Evolutionary conservation across 2,329 filamentous ascomycete genomes (phyloP).

Genomic region (Emergomyces pasteurianus): DNA sequence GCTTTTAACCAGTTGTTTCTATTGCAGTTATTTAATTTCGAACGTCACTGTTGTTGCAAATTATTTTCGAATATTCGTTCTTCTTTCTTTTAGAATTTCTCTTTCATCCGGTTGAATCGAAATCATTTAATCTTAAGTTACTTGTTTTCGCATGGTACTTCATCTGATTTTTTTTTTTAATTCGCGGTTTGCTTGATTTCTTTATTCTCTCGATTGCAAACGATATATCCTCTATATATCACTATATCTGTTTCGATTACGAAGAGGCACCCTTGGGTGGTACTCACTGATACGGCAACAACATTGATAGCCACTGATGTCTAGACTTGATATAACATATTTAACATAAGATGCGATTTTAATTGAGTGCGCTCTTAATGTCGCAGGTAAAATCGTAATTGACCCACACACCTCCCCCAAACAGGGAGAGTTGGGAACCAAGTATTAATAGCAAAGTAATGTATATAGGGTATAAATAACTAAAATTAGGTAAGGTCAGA

Average conservation of each 20-base stretch:
- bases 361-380: too few relatives aligned
- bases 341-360: too few relatives aligned
- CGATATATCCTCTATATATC: neutral
- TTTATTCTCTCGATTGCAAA: neutral
- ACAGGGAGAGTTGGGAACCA: neutral
- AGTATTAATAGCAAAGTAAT: neutral
- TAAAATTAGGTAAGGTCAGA: neutral
- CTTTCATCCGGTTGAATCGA: neutral
- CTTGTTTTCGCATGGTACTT: too few relatives aligned
- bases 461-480: neutral
- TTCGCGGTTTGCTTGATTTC: neutral
- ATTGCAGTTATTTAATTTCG: neutral
- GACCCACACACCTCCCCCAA: neutral
- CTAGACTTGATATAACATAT: too few relatives aligned
- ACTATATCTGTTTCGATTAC: too few relatives aligned
- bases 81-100: neutral
- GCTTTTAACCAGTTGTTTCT: neutral
- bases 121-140: neutral
- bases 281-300: too few relatives aligned
- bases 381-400: too few relatives aligned
- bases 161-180: too few relatives aligned
- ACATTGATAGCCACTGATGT: too few relatives aligned
- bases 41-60: neutral
- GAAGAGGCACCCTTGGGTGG: too few relatives aligned
- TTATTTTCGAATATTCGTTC: neutral